These are phyloP conservation scores for Entophlyctis helioformis DNA, from an alignment of 192 early-diverging fungal species.

Conservation along the genomic window DNA sequence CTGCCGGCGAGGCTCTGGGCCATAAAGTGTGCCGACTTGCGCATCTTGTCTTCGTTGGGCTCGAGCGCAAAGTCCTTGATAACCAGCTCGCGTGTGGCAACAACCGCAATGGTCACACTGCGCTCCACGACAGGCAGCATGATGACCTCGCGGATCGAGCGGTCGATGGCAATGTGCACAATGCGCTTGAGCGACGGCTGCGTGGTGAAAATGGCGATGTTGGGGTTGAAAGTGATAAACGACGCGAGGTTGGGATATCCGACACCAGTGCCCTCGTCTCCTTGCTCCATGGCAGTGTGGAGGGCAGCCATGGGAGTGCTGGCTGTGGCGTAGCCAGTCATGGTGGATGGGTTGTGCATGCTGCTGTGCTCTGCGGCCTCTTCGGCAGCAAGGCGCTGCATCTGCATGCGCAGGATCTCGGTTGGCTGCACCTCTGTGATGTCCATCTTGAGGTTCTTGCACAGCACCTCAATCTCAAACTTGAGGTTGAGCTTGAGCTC, in stretches of 20 bases:
- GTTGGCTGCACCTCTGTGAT: slow-evolving; percentile 58
- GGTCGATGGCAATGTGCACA: slow-evolving; percentile 78
- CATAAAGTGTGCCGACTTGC: slow-evolving; percentile 90
- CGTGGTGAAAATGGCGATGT: slow-evolving; percentile 61
- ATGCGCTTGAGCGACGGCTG: slow-evolving; percentile 77
- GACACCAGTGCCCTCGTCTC: slow-evolving; percentile 9
- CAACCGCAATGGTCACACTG: slow-evolving; percentile 83
- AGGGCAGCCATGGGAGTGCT: too few relatives aligned
- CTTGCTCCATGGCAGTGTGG: slow-evolving; percentile 3
- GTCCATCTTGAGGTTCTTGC: slow-evolving; percentile 75
- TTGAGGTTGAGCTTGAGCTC: slow-evolving; percentile 92
- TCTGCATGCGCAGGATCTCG: slow-evolving; percentile 40
- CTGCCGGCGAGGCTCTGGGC: slow-evolving; percentile 75
- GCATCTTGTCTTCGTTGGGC: slow-evolving; percentile 85
- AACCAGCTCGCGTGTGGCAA: slow-evolving; percentile 84
- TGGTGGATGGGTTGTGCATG: too few relatives aligned
- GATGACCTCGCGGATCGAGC: slow-evolving; percentile 76
- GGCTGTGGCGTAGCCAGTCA: slow-evolving; percentile 43
- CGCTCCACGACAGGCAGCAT: slow-evolving; percentile 85
- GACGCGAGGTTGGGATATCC: slow-evolving; percentile 48
- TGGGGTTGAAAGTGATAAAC: slow-evolving; percentile 71
- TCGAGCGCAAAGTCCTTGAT: slow-evolving; percentile 95
- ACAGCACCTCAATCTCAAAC: slow-evolving; percentile 97
- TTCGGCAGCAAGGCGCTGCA: too few relatives aligned
- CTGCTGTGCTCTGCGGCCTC: too few relatives aligned